Evolutionary conservation across 139 green algal species (phyloP), one percentile per base, ranked within the genome.

Genomic region (Gonium pectorale): DNA sequence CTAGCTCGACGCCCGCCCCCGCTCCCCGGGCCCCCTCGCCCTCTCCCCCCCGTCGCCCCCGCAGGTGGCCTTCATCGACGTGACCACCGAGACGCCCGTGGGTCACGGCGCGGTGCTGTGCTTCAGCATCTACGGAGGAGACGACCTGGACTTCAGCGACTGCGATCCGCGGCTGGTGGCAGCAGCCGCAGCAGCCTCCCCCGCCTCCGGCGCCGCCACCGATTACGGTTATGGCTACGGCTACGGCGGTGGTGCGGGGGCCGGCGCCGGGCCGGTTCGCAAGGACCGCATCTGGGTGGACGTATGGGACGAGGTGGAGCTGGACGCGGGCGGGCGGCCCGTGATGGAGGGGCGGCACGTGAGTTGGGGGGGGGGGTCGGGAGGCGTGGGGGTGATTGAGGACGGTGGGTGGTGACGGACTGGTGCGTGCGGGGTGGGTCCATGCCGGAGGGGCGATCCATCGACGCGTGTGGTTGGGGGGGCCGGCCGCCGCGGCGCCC

Each of bases 81-180:
- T 99, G 24, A 95, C 89, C 66, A 87, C 91, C 38, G 64, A 99
- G 86, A 97, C 91, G 2, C 96, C 97, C 24, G 95, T 96, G 46
- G 96, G 97, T 8, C 97, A 99, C 79, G 97, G 97, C 59, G 69
- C 49, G 0, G 94, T 98, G 37, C 98, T 93, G 63, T 99, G 95
- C 90, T 96, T 99, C 44, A 97, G 95, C 0, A 80, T 99, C 22
- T 99, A 98, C 72, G 89, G 88, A 66, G 97, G 97, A 0, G 75
- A 82, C 75, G 75, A 82, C 60, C 75, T 82, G 40, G 59, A 82
- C 59, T 82, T 82, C n/a, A 2, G 41, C 3, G 59, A 78, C 21
- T 60, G 31, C 24, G 38, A 44, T 0, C 46, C 51, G n/a, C 44
- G 15, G 24, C 40, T 29, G 6, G 2, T 27, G 19, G 9, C 15